Base-by-base conservation (phyloP, 257 asterid species). In the Fraxinus excelsior region DNA sequence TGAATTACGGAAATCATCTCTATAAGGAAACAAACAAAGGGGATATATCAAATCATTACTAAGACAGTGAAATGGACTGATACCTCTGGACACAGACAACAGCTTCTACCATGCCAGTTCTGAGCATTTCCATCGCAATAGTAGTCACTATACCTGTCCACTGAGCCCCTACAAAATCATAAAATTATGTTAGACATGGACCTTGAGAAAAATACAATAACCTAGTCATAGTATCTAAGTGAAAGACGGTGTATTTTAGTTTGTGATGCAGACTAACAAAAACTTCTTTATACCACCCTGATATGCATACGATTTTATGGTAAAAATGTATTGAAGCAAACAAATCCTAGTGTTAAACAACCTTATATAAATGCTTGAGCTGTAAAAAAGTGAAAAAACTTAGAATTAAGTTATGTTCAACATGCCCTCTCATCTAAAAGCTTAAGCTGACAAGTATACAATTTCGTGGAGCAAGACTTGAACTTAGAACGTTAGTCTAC, bases 111-210 rank as follows among this genome's bases (percentile, higher is more conserved):
- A 93, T 80, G 80, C 97, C 97, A 67, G 92, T 81, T 82, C 91
- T 91, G 69, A 95, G 97, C 99, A 95, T 95, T 84, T 93, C 99
- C 72, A 93, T 85, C 1, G 98, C 98, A 83, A 95, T 93, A 84
- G 99, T 95, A 40, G 99, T 95, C 77, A 95, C 99, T 84, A 93
- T 91, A 67, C 99, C 99, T n/a, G 99, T 95, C 99, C 99, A 95
- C 86, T 93, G 99, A 76, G 99, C 99, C 82, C 98, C 99, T 95
- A 78, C 32, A n/a, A 58, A 78, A 53, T 29, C 26, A 67, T 64
- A 46, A 70, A 23, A 42, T 73, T 44, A 78, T 72, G 82, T 46
- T 72, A 58, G 74, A 78, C 62, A 66, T 13, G 42, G 60, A 67
- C 53, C 74, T 71, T 73, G 56, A 37, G 34, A 67, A 31, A 23